Conservation (phyloP, 257 asterid genomes). For the Solanum bulbocastanum region DNA sequence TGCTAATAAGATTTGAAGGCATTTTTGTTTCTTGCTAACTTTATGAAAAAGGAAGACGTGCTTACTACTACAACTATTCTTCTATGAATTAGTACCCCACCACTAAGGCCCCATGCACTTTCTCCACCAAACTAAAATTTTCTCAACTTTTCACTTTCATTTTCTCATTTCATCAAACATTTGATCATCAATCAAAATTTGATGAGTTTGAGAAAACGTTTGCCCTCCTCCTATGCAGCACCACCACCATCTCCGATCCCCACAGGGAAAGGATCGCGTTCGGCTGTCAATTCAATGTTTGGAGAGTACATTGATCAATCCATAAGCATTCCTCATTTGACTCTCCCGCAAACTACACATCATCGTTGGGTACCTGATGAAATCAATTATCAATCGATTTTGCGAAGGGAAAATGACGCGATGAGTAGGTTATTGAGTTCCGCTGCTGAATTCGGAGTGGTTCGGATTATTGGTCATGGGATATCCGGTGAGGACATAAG, state of each 20-base stretch:
- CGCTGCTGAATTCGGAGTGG: slow-evolving; percentile 26
- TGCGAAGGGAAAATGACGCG: slow-evolving; percentile 8
- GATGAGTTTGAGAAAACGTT: background rate
- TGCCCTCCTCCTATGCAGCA: background rate
- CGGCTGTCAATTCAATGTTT: slow-evolving; percentile 3
- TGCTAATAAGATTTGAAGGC: background rate
- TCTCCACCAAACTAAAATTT: background rate
- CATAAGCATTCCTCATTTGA: slow-evolving; percentile 28
- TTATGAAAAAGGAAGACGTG: slow-evolving; percentile 17
- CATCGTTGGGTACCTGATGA: slow-evolving; percentile 14
- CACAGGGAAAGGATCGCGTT: slow-evolving; percentile 11
- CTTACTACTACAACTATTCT: slow-evolving; percentile 8
- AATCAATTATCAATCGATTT: slow-evolving; percentile 21
- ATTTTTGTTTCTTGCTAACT: background rate
- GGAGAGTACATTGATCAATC: slow-evolving; percentile 14
- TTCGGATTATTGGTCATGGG: slow-evolving; percentile 34
- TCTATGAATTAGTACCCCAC: slow-evolving; percentile 10
- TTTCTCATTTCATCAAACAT: background rate
- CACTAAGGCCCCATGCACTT: slow-evolving; percentile 9
- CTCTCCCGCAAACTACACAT: slow-evolving; percentile 24
- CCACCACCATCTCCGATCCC: slow-evolving; percentile 23
- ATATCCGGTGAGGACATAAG: slow-evolving; percentile 30
- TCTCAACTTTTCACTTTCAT: background rate
- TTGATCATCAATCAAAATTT: background rate
- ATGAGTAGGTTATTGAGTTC: slow-evolving; percentile 22